Conservation (phyloP, 768 basidiomycete genomes). For the Auricularia sp. region DNA sequence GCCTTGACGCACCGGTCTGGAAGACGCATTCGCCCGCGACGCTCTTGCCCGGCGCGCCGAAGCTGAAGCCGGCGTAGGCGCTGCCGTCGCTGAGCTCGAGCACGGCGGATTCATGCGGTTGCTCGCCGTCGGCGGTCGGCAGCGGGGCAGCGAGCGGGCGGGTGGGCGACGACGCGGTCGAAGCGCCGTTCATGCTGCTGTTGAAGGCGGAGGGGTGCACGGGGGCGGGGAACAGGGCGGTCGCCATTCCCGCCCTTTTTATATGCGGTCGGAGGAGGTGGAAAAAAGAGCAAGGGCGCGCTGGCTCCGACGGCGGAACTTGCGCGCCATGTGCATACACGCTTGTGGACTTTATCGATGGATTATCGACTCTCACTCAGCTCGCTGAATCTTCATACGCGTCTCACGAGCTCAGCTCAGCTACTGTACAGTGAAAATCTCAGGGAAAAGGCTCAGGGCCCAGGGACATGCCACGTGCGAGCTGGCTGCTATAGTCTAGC, state of each 20-base stretch:
- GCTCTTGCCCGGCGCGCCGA: constrained; percentile 86
- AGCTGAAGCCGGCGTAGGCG: constrained; percentile 80
- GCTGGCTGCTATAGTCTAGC: too few relatives aligned
- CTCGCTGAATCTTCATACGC: too few relatives aligned
- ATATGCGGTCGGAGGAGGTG: not conserved
- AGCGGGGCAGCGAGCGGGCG: not conserved
- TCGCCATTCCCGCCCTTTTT: not conserved
- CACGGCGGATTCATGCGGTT: constrained; percentile 44
- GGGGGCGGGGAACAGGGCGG: not conserved
- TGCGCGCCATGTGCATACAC: not conserved
- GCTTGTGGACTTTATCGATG: too few relatives aligned
- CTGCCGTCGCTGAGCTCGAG: constrained; percentile 88
- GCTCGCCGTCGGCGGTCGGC: not conserved
- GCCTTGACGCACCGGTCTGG: constrained; percentile 72
- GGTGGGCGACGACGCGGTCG: not conserved
- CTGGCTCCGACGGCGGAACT: not conserved
- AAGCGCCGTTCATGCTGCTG: not conserved
- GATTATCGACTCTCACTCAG: too few relatives aligned
- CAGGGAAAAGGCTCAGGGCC: too few relatives aligned
- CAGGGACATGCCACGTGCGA: too few relatives aligned
- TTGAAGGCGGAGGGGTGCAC: not conserved
- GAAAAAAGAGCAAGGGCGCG: not conserved
- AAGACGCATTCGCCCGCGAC: constrained; percentile 98
- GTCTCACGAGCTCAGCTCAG: too few relatives aligned
- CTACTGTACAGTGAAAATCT: too few relatives aligned